A percentile compares a stretch with the other conserved stretches of the same genome.
These are phyloP conservation scores for Aspergillus novofumigatus DNA, from an alignment of 2,329 filamentous ascomycete genomes.

Conservation along the genomic window DNA sequence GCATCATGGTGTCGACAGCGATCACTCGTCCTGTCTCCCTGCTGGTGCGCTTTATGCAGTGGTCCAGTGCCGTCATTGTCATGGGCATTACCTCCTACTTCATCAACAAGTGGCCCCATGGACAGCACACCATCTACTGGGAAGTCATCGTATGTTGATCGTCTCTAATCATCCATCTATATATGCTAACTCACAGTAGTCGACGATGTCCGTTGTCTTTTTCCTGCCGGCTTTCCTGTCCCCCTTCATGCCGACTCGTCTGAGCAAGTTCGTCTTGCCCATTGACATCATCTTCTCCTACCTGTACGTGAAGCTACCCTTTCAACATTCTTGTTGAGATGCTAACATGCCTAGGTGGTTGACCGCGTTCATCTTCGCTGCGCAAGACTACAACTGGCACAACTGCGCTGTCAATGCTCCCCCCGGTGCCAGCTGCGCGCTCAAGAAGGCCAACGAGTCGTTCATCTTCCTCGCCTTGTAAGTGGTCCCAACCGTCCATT, in stretches of 20 bases:
- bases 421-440: background rate
- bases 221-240: background rate
- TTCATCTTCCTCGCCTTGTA: constrained; percentile 4
- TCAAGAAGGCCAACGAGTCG: constrained; percentile 2
- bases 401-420: background rate
- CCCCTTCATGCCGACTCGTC: background rate
- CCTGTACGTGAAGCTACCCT: background rate
- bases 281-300: background rate
- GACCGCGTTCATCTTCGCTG: constrained; percentile 2
- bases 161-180: background rate
- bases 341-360: background rate
- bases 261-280: background rate
- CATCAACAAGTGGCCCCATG: constrained; percentile 14
- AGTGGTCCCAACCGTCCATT: no score
- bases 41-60: constrained; percentile 14
- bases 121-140: constrained; percentile 19
- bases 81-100: constrained; percentile 21
- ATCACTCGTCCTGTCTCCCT: background rate
- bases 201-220: background rate
- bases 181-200: background rate
- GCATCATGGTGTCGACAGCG: background rate
- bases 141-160: constrained; percentile 19
- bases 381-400: constrained; percentile 1
- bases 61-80: constrained; percentile 21
- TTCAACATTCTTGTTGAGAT: background rate